Percentiles rank a stretch among this genome's conserved stretches.
Conservation (phyloP, 164 flowering plant genomes). For the Nelumbo lutea region DNA sequence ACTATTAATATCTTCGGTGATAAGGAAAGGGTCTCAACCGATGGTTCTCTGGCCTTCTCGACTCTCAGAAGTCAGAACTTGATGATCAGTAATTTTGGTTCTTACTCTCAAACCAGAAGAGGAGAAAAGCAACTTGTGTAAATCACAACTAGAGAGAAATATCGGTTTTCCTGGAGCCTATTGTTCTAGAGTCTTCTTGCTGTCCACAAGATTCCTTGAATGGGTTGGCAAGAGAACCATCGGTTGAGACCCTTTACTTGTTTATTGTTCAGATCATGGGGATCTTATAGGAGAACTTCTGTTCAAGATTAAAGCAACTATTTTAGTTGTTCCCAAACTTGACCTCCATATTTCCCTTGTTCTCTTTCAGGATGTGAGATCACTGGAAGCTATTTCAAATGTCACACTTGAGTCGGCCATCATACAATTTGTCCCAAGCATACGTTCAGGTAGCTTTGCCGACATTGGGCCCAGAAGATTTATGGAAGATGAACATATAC, state of each 20-base stretch:
- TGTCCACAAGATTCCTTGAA: too few species aligned
- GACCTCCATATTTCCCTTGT: not conserved
- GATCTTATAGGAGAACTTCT: not conserved
- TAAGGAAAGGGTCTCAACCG: too few species aligned
- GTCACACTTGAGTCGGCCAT: constrained; percentile 29
- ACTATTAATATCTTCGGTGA: too few species aligned
- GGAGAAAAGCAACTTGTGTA: too few species aligned
- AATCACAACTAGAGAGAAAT: too few species aligned
- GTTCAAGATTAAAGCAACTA: not conserved
- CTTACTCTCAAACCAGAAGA: too few species aligned
- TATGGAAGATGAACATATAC: constrained; percentile 83
- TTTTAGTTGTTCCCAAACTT: not conserved
- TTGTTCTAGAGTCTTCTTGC: too few species aligned
- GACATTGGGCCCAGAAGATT: constrained; percentile 56
- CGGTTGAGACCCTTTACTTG: not conserved
- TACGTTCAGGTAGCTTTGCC: constrained; percentile 78
- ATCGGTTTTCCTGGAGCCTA: too few species aligned
- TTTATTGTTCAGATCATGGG: not conserved
- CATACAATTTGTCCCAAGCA: constrained; percentile 40
- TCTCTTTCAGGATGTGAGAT: constrained; percentile 36
- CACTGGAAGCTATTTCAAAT: constrained; percentile 27
- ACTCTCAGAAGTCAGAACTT: too few species aligned
- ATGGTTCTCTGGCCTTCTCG: too few species aligned
- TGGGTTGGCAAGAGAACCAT: too few species aligned
- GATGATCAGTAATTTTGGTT: too few species aligned